These are phyloP conservation scores for Ogataea siamensis DNA, from an alignment of 805 yeast species.

Conservation along the genomic window DNA sequence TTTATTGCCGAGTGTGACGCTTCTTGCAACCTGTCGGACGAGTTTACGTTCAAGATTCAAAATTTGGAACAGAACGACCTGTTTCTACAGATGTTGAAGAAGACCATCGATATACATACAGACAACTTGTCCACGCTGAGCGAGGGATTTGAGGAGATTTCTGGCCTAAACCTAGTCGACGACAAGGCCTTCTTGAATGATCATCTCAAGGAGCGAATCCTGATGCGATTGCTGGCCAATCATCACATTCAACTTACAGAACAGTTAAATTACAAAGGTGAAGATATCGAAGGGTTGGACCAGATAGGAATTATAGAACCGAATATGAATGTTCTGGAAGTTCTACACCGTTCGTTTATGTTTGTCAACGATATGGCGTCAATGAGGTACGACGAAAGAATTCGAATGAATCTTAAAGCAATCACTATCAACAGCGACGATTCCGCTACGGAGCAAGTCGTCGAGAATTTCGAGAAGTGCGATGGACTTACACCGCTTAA, in stretches of 20 bases:
- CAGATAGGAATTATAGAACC: conserved; percentile 68
- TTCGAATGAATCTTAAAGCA: conserved; percentile 55
- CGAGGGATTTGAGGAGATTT: conserved; percentile 68
- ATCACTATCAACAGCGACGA: conserved; percentile 29
- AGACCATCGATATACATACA: conserved; percentile 71
- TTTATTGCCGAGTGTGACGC: conserved; percentile 30
- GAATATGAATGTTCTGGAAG: conserved; percentile 58
- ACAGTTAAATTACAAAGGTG: conserved; percentile 38
- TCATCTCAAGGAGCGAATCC: conserved; percentile 80
- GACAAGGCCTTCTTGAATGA: conserved; percentile 55
- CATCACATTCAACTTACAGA: conserved; percentile 72
- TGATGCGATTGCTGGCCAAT: conserved; percentile 82
- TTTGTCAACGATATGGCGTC: conserved; percentile 81
- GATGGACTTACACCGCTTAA: conserved; percentile 33
- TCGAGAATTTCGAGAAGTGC: conserved; percentile 33
- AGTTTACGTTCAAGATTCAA: conserved; percentile 33
- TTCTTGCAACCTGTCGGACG: conserved; percentile 9
- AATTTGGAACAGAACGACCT: conserved; percentile 52
- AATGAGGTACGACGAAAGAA: conserved; percentile 77
- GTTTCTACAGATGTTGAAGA: conserved; percentile 52
- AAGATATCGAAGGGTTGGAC: conserved; percentile 36
- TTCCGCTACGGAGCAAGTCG: conserved; percentile 30
- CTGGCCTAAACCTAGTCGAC: conserved; percentile 31
- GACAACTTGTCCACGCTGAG: conserved; percentile 83
- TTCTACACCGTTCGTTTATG: conserved; percentile 62